phyloP scores from a whole-genome alignment of 2,329 filamentous ascomycete species.

The Penicillium sclerotigenum region DNA sequence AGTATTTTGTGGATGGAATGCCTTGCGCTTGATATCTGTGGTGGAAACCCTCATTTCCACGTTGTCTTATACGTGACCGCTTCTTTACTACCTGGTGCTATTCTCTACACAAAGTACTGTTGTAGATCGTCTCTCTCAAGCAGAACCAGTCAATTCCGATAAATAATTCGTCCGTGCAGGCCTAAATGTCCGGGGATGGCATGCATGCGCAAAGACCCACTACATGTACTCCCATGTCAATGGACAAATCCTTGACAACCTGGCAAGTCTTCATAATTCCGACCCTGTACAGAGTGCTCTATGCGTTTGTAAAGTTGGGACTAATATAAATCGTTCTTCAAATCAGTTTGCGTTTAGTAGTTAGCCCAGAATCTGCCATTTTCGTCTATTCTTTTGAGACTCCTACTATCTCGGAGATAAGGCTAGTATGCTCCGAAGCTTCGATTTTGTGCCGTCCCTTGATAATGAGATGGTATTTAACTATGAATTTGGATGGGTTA shows the following conservation, averaged over 20 bases:
- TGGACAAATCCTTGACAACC: conserved; percentile 1
- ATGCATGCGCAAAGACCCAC: conserved; percentile 10
- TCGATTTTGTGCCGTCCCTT: neutral
- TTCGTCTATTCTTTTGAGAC: neutral
- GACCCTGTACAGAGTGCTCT: neutral
- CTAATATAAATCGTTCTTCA: neutral
- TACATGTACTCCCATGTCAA: conserved; percentile 1
- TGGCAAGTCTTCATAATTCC: neutral
- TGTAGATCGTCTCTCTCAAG: neutral
- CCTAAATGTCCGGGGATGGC: conserved; percentile 1
- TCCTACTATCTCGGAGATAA: neutral
- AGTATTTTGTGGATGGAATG: neutral
- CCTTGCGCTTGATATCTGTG: neutral
- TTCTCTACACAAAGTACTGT: neutral
- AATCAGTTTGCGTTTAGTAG: neutral
- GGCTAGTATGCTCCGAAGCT: neutral
- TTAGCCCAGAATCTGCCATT: neutral
- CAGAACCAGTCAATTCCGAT: neutral
- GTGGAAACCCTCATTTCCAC: neutral
- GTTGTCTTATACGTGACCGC: conserved; percentile 4
- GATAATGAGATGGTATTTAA: neutral
- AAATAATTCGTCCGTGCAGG: conserved; percentile 1
- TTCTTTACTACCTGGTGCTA: neutral
- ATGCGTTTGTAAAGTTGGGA: neutral
- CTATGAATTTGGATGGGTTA: neutral